Conservation (phyloP, 2,329 filamentous ascomycete species). For the Coniella lustricola region DNA sequence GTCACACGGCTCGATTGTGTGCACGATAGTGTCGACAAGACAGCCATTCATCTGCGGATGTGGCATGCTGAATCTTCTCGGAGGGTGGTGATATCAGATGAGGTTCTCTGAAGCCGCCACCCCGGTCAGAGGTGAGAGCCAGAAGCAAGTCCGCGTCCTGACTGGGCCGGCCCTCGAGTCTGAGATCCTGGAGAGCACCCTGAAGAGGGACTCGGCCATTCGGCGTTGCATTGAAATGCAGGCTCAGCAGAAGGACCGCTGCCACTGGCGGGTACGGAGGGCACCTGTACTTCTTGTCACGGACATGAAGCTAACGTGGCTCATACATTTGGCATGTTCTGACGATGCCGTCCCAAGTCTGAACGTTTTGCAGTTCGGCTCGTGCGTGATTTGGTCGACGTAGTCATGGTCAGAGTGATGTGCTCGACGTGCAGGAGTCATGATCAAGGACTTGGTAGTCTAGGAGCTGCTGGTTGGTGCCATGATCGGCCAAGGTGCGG, state of each 20-base stretch:
- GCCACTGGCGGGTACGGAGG: too few relatives aligned
- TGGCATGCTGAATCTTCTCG: background rate
- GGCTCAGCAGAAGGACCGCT: background rate
- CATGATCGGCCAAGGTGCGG: too few relatives aligned
- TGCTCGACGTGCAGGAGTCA: too few relatives aligned
- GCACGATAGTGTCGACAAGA: background rate
- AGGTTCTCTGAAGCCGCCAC: background rate
- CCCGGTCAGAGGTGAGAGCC: background rate
- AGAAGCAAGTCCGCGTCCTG: background rate
- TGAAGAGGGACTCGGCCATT: background rate
- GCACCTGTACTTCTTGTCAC: background rate
- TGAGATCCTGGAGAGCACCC: background rate
- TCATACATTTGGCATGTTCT: background rate
- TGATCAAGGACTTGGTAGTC: too few relatives aligned
- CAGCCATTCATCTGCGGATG: background rate
- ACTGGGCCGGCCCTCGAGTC: background rate
- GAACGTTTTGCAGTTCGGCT: background rate
- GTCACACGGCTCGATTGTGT: background rate
- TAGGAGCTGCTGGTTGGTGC: too few relatives aligned
- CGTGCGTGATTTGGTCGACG: background rate
- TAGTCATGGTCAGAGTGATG: background rate
- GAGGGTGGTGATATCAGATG: background rate
- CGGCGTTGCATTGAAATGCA: background rate
- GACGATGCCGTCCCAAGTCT: background rate
- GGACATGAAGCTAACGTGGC: background rate